phyloP scores from a whole-genome alignment of 2,329 filamentous ascomycete genomes.

The Cladobotryum mycophilum region DNA sequence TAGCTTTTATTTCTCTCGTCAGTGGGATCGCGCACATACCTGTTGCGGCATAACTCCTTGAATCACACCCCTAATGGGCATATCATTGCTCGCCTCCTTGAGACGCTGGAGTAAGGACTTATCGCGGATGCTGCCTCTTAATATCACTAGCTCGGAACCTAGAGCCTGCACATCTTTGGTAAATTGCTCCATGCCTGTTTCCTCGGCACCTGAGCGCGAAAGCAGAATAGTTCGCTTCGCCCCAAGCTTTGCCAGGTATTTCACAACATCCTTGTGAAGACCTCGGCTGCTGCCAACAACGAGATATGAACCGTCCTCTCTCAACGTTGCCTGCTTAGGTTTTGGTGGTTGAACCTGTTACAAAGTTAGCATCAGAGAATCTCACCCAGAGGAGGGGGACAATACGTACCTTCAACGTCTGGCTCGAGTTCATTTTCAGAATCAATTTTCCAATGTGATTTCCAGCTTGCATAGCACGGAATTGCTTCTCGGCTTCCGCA shows the following conservation, averaged over 20 bases:
- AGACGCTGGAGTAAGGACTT: background rate
- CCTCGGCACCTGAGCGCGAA: background rate
- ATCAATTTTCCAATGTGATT: constrained; percentile 4
- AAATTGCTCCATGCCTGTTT: background rate
- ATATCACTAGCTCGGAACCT: constrained; percentile 4
- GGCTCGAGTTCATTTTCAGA: constrained; percentile 3
- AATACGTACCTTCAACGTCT: constrained; percentile 6
- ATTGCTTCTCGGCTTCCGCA: constrained; percentile 4
- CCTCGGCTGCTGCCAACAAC: background rate
- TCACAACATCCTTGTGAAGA: constrained; percentile 2
- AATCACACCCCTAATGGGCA: constrained; percentile 4
- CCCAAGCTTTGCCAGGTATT: constrained; percentile 7
- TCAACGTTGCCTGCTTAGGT: constrained; percentile 2
- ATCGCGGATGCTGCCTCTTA: background rate
- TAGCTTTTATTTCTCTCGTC: no score
- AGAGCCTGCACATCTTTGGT: constrained; percentile 1
- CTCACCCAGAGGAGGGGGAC: background rate
- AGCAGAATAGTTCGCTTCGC: constrained; percentile 3
- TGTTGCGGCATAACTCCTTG: constrained; percentile 1
- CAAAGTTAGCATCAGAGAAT: background rate
- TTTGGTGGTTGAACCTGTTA: constrained; percentile 9
- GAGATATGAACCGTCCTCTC: constrained; percentile 7
- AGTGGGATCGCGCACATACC: background rate
- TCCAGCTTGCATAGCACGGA: constrained; percentile 9
- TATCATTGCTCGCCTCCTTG: background rate